These are phyloP conservation scores for Fraxinus xanthoxyloides DNA, from an alignment of 305 asterid genomes.

Conservation along the genomic window DNA sequence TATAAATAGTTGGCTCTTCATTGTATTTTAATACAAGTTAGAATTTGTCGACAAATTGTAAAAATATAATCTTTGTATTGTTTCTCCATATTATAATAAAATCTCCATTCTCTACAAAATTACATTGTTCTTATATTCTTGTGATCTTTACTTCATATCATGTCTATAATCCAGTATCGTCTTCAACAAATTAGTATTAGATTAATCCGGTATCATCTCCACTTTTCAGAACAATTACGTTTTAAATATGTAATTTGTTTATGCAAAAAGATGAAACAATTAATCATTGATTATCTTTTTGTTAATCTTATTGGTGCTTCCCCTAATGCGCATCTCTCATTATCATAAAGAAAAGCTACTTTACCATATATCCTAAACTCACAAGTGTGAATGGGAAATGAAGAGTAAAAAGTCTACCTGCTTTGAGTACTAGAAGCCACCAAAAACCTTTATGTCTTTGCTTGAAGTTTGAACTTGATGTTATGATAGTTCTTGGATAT, in stretches of 20 bases:
- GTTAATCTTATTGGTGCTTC: constrained; percentile 33
- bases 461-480: constrained; percentile 51
- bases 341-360: constrained; percentile 38
- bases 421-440: constrained; percentile 54
- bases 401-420: constrained; percentile 14
- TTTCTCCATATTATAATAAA: too few relatives aligned
- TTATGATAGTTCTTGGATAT: constrained; percentile 36
- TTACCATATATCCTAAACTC: constrained; percentile 22
- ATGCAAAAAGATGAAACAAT: constrained; percentile 31
- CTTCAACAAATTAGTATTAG: too few relatives aligned
- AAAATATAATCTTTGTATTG: too few relatives aligned
- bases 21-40: too few relatives aligned
- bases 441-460: constrained; percentile 42
- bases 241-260: not conserved
- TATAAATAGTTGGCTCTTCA: too few relatives aligned
- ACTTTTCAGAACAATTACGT: too few relatives aligned
- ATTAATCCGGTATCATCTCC: too few relatives aligned
- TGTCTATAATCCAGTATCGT: too few relatives aligned
- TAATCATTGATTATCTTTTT: constrained; percentile 23
- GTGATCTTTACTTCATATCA: too few relatives aligned
- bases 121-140: too few relatives aligned
- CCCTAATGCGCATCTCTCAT: constrained; percentile 26
- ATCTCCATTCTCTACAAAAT: too few relatives aligned
- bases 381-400: constrained; percentile 20
- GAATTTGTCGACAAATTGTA: too few relatives aligned